Conservation (phyloP, 441 rosid genomes). For the Pelargonium australe region DNA sequence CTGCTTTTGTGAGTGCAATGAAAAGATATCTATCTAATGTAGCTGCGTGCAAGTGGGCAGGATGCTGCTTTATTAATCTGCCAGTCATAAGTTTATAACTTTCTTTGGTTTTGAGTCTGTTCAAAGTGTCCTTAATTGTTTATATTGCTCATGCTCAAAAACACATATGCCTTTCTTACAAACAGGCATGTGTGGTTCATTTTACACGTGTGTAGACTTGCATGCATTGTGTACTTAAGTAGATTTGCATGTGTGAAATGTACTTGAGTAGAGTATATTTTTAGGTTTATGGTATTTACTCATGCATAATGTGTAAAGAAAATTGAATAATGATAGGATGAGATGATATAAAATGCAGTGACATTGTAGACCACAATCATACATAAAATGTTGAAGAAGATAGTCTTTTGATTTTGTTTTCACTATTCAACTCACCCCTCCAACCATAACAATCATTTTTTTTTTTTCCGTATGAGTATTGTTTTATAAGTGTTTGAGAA, state of each 20-base stretch:
- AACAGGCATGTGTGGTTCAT: too few relatives aligned
- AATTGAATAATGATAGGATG: neutral
- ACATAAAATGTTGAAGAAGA: neutral
- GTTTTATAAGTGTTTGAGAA: neutral
- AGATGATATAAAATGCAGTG: neutral
- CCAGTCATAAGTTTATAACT: neutral
- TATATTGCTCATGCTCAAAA: too few relatives aligned
- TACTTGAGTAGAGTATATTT: neutral
- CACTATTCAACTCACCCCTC: neutral
- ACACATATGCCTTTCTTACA: too few relatives aligned
- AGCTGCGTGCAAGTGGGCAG: too few relatives aligned
- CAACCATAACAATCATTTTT: neutral
- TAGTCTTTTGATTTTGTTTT: neutral
- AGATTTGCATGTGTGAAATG: too few relatives aligned
- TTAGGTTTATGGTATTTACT: neutral
- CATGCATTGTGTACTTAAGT: too few relatives aligned
- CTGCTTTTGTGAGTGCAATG: neutral
- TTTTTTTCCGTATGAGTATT: neutral
- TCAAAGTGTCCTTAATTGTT: too few relatives aligned
- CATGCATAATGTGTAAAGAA: neutral
- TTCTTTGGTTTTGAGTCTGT: too few relatives aligned
- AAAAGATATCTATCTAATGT: neutral
- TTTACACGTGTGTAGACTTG: too few relatives aligned
- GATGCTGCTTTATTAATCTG: neutral
- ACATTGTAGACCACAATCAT: neutral